Base-by-base conservation (phyloP, 2,329 filamentous ascomycete species). In the Sporothrix luriei region DNA sequence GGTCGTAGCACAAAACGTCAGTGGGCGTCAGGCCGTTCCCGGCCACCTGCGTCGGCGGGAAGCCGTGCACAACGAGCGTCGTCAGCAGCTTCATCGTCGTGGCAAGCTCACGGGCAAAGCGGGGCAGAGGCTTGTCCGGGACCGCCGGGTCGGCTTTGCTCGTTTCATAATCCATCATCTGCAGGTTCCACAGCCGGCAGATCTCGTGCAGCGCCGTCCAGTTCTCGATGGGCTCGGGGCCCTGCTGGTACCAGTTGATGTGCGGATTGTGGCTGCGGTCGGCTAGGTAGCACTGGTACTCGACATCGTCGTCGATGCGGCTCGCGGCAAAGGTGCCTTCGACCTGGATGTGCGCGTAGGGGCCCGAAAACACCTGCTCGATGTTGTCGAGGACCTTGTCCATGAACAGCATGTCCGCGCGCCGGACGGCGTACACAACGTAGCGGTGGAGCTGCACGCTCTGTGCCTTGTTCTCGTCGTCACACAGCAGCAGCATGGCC, bases 161-260 rank as follows among this genome's bases (percentile, higher is more conserved):
- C 29, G 40, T 57, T 14, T 57, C 54, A 10, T 57, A 57, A 10
- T 19, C 29, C n/a, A 57, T 24, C 19, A 43, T 33, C n/a, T 52
- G 65, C 3, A 52, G 4, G 48, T 68, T 69, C 68, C 57, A 65
- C 57, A 69, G 5, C 38, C 68, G 49, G 68, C 68, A 69, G 4
- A 69, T 43, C 68, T 69, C 68, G 38, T 69, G 68, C 10, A 69
- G 21, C 9, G 49, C 59, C 1, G 68, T 69, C 68, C 57, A 69
- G 11, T 26, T 2, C 1, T 38, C 2, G 14, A 48, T 26, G 24
- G 9, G 29, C 40, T 13, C 40, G 7, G 4, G 6, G 43, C 29
- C 14, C 2, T 24, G 11, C 57, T 43, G 33, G 33, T 14, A 5
- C 6, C 57, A 16, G 57, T 61, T 43, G 26, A 38, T 61, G 16